Base-by-base conservation (phyloP, 169 alveolate species). In the Eimeria mitis region DNA sequence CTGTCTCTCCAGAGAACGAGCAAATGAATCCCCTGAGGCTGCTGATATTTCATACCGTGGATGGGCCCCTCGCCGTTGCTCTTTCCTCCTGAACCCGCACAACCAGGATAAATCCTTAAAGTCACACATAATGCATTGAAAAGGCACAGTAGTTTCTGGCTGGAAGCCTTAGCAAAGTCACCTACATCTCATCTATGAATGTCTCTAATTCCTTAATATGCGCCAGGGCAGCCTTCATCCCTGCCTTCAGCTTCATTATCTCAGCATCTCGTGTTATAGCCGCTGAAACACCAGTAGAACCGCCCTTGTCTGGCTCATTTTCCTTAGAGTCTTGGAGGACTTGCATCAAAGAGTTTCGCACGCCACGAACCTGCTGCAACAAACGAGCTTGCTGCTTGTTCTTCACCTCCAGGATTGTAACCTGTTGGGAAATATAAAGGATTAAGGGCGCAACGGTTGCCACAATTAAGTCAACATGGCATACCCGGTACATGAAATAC, bases 351-450 rank as follows among this genome's bases (percentile, higher is more conserved):
- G 65, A 70, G 37, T 91, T 71, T n/a, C 95, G 85, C 70, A 79
- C 95, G 23, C 85, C 91, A 9, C 95, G 95, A 16, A 91, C 85
- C 91, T 91, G 95, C 34, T 71, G 91, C 61, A 91, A 71, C 91
- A 91, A 47, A 37, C 95, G 91, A 21, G 73, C 61, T 49, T 83
- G 84, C 73, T 91, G 95, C 37, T 70, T 83, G 84, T 28, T 68
- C 95, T 79, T 91, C 42, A 91, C 95, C 73, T 91, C 95, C 79
- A 91, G 85, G 34, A 87, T 87, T 28, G 92, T 87, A 49, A 87
- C 68, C 92, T 87, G 75, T 56, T 56, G 76, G n/a, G 68, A n/a
- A 49, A 28, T 68, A 78, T 6, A n/a, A n/a, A 14, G 34, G 13
- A n/a, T 23, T 1, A 73, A 40, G n/a, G 40, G 16, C 6, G 54